Percentiles rank a stretch among this genome's conserved stretches.
Conservation (phyloP, 345 rosid genomes). For the Toxicodendron radicans region DNA sequence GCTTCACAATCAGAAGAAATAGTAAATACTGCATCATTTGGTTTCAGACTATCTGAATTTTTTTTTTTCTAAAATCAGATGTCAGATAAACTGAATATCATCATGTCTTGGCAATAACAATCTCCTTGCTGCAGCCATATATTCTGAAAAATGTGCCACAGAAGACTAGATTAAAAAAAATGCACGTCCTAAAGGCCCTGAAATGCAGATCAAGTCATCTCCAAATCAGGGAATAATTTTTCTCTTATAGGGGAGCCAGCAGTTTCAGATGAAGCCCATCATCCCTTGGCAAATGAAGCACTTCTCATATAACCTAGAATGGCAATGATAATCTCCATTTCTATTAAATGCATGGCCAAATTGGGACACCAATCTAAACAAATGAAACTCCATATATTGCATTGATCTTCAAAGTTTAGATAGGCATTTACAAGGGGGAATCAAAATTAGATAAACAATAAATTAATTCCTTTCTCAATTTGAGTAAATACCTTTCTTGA, state of each 20-base stretch:
- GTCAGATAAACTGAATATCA: neutral
- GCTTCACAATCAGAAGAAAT: neutral
- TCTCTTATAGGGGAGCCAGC: neutral
- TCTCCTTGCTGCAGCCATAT: neutral
- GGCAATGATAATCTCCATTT: neutral
- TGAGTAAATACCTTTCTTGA: slow-evolving; percentile 80
- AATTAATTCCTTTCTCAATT: slow-evolving; percentile 2
- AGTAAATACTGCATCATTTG: neutral
- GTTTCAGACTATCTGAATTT: neutral
- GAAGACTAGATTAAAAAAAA: neutral
- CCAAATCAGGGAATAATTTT: neutral
- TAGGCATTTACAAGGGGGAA: neutral
- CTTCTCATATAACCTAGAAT: neutral
- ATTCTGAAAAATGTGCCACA: neutral
- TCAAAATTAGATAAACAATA: slow-evolving; percentile 4
- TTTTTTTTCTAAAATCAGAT: neutral
- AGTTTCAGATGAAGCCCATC: neutral
- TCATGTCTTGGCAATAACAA: neutral
- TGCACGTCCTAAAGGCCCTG: neutral
- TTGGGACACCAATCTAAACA: neutral
- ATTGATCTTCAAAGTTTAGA: neutral
- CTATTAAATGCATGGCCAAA: neutral
- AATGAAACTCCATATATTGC: neutral
- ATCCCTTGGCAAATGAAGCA: neutral
- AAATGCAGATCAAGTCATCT: neutral